These are phyloP conservation scores for Eucalyptus melliodora DNA, from an alignment of 345 rosid species.

Conservation along the genomic window DNA sequence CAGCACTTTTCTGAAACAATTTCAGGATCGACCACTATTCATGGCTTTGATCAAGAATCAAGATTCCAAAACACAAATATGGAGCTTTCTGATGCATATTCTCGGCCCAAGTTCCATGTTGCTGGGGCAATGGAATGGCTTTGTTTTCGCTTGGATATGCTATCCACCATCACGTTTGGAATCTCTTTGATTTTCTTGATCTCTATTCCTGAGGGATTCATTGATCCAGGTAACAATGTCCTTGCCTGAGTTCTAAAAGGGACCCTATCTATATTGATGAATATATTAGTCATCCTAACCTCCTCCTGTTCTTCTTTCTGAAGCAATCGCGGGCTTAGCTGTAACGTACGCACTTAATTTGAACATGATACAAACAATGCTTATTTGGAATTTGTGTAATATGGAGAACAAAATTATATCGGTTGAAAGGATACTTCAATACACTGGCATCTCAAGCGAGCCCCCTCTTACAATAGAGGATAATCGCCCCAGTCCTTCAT, in stretches of 20 bases:
- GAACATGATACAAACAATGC: not conserved
- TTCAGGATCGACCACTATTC: slow-evolving; percentile 50
- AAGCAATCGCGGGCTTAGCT: slow-evolving; percentile 5
- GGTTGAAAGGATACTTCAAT: slow-evolving; percentile 28
- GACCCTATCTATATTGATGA: not conserved
- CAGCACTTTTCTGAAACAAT: slow-evolving; percentile 76
- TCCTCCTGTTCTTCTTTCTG: slow-evolving; percentile 25
- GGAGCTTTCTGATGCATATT: slow-evolving; percentile 33
- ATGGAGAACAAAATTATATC: slow-evolving; percentile 9
- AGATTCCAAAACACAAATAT: slow-evolving; percentile 46
- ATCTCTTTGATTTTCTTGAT: slow-evolving; percentile 44
- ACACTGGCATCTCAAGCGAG: slow-evolving; percentile 53
- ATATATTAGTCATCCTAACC: slow-evolving; percentile 32
- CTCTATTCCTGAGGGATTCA: slow-evolving; percentile 37
- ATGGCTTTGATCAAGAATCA: slow-evolving; percentile 66
- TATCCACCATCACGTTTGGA: slow-evolving; percentile 42
- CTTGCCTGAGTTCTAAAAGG: not conserved
- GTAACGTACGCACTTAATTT: slow-evolving; percentile 1
- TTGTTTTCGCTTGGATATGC: slow-evolving; percentile 52
- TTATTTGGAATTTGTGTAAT: not conserved
- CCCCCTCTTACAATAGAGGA: slow-evolving; percentile 63
- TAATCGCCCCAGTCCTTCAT: slow-evolving; percentile 31
- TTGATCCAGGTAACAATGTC: slow-evolving; percentile 44
- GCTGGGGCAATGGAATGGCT: slow-evolving; percentile 66
- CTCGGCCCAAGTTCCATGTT: slow-evolving; percentile 39